A percentile compares a stretch with the other conserved stretches of the same genome.
Evolutionary conservation across 2,329 filamentous ascomycete genomes (phyloP).

Genomic region (Stemphylium vesicarium): DNA sequence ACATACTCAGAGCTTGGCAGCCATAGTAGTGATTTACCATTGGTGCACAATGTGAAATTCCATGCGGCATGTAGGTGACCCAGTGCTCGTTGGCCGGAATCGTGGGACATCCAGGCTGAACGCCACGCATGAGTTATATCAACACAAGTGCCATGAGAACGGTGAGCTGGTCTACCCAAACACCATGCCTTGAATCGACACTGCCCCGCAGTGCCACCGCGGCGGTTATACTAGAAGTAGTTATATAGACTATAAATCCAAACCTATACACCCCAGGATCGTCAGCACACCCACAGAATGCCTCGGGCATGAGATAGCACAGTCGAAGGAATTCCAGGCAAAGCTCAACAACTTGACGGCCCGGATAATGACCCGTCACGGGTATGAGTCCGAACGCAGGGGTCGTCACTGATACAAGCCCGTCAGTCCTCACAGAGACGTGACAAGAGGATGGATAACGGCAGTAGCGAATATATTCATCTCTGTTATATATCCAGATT

Average conservation of each 20-base stretch:
- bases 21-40: background rate
- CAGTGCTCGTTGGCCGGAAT: background rate
- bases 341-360: slow-evolving; percentile 6
- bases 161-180: background rate
- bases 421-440: background rate
- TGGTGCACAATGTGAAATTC: background rate
- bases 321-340: background rate
- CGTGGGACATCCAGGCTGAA: slow-evolving; percentile 23
- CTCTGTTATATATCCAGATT: slow-evolving; percentile 31
- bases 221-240: background rate
- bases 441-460: slow-evolving; percentile 18
- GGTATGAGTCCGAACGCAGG: background rate
- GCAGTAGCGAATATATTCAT: slow-evolving; percentile 33
- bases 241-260: background rate
- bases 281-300: background rate
- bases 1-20: background rate
- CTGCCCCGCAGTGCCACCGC: slow-evolving; percentile 2
- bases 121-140: slow-evolving; percentile 9
- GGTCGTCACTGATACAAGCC: background rate
- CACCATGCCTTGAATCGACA: background rate
- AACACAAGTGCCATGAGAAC: slow-evolving; percentile 1
- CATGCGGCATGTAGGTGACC: background rate
- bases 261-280: background rate
- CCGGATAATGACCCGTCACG: background rate
- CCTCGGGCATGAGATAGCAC: background rate